Evolutionary conservation across 768 basidiomycete species (phyloP), one percentile per base, ranked within the genome.

Genomic region (Suillus decipiens): DNA sequence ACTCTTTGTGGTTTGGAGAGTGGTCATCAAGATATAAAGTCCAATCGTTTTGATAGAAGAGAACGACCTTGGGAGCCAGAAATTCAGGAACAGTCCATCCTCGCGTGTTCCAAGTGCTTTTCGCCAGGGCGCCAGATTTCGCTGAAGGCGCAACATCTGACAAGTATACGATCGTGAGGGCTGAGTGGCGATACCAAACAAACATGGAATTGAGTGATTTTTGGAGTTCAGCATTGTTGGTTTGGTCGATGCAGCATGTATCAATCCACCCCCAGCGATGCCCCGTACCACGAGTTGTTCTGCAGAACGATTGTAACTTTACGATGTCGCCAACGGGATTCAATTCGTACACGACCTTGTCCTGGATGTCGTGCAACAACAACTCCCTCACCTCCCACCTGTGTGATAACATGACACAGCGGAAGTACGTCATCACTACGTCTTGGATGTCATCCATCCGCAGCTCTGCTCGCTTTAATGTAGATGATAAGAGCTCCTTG

Each of bases 401-500:
- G n/a, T 53, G 51, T 10, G 51, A 53, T 34, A 53, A 11, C 51
- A 53, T 53, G 19, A 34, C 17, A n/a, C 17, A 53, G 11, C 28
- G 51, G 51, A 53, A 53, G 51, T n/a, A 53, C 5, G 17, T 34
- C 33, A 34, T 12, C 51, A 34, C 51, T 5, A 53, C 51, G 3
- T 53, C 6, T 11, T 53, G 51, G 11, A 53, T 53, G 19, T 7
- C 5, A 11, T 34, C 28, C 19, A 12, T 34, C 34, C 10, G 33
- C 19, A 53, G 51, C 5, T 34, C 19, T 53, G 33, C 33, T 1
- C 19, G 19, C 12, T 36, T 54, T 33, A 36, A 12, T 8, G 7
- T n/a, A 3, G 53, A 54, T 22, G 53, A 54, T 6, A 54, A 12
- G 12, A 54, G 53, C 53, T 54, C n/a, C 33, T 54, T 54, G 53